Evolutionary conservation across 208 protist genomes (phyloP).

Genomic region (Wallacemonas sp.): DNA sequence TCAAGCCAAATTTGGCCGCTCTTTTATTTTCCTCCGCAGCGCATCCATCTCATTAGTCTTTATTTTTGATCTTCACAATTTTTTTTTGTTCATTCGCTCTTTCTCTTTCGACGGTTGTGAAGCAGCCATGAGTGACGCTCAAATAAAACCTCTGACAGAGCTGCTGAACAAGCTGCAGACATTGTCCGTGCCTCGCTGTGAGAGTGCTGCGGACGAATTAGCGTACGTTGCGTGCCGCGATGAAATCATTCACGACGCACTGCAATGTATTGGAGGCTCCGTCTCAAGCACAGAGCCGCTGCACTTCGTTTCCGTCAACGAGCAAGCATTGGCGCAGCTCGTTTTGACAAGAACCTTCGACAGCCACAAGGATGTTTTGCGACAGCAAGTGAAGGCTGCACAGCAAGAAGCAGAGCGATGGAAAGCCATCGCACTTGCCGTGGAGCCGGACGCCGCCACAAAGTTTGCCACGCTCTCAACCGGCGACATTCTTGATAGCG

Average conservation of each 20-base stretch:
- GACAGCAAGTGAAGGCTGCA: conserved; percentile 20
- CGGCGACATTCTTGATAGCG: no score
- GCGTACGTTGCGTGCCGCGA: conserved; percentile 27
- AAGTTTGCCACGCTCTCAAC: conserved; percentile 3
- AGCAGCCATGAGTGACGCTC: conserved; percentile 1
- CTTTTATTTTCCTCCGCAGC: no score
- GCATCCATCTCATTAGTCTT: no score
- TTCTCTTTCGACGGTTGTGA: no score
- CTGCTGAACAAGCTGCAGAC: conserved; percentile 16
- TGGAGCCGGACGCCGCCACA: neutral
- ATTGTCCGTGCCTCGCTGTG: conserved; percentile 19
- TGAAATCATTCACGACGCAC: conserved; percentile 10
- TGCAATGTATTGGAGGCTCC: conserved; percentile 2
- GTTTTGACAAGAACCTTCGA: conserved; percentile 32
- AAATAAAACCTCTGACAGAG: conserved; percentile 1
- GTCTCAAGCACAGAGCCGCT: neutral
- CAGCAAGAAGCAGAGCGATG: conserved; percentile 23
- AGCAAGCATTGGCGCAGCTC: conserved; percentile 22
- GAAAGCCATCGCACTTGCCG: conserved; percentile 23
- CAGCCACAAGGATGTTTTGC: conserved; percentile 24
- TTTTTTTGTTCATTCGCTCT: conserved; percentile 14
- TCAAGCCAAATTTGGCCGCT: no score
- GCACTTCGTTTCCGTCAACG: conserved; percentile 19
- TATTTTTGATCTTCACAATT: no score
- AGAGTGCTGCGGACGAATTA: conserved; percentile 21